A percentile compares a stretch with the other conserved stretches of the same genome.
Conservation (phyloP, 305 asterid species). For the Fraxinus baroniana region DNA sequence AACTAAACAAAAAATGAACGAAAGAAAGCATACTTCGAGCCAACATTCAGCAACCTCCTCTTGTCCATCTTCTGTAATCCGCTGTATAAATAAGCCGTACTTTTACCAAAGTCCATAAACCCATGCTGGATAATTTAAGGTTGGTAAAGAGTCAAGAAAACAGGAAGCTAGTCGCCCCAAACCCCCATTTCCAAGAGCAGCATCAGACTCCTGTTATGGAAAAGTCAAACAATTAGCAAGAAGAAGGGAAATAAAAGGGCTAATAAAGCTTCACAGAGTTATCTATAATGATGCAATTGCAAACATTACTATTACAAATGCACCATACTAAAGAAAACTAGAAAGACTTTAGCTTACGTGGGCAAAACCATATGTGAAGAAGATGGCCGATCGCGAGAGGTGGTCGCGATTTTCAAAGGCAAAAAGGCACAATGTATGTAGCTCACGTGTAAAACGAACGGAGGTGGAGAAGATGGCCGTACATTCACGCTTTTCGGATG, state of each 20-base stretch:
- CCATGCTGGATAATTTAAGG: conserved; percentile 86
- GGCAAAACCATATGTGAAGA: no score
- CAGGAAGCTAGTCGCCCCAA: conserved; percentile 93
- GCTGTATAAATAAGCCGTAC: conserved; percentile 81
- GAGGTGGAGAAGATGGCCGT: no score
- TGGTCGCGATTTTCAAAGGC: no score
- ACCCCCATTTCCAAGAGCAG: conserved; percentile 95
- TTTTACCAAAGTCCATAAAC: conserved; percentile 92
- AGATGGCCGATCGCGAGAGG: no score
- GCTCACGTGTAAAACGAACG: no score
- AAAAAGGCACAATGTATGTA: no score
- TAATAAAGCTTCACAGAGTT: neutral
- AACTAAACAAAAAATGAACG: neutral
- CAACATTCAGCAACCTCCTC: conserved; percentile 93
- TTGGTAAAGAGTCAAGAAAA: conserved; percentile 86
- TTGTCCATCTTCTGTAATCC: conserved; percentile 75
- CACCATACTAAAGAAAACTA: no score
- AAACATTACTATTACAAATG: no score
- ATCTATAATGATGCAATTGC: no score
- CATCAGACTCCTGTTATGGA: conserved; percentile 62
- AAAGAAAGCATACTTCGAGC: conserved; percentile 71
- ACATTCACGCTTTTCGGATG: no score
- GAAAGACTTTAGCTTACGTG: no score
- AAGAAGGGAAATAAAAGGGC: conserved; percentile 11
- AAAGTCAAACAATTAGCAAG: conserved; percentile 8